Evolutionary conservation across 225 moss, liverwort and hornwort genomes (phyloP).

Genomic region (Straminergon stramineum): DNA sequence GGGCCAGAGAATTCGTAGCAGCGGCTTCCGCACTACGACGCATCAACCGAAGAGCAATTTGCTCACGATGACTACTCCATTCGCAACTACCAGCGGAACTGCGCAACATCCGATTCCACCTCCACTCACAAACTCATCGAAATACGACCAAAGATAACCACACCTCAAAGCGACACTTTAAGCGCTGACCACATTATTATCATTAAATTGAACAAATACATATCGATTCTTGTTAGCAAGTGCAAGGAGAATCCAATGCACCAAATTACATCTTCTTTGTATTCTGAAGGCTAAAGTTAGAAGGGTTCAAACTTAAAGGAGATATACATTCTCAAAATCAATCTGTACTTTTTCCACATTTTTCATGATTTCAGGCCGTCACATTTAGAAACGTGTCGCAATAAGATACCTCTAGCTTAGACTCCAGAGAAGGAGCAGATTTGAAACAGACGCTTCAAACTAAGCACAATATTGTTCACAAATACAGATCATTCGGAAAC

Average conservation of each 20-base stretch:
- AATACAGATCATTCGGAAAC: not conserved
- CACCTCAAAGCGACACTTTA: not conserved
- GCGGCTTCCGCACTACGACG: not conserved
- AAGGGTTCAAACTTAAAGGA: not conserved
- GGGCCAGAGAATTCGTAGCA: not conserved
- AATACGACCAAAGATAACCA: not conserved
- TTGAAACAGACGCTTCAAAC: not conserved
- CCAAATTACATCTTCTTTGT: not conserved
- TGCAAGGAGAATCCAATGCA: not conserved
- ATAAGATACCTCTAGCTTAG: not conserved
- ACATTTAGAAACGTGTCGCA: not conserved
- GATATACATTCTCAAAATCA: not conserved
- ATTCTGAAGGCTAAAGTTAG: not conserved
- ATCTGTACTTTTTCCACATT: not conserved
- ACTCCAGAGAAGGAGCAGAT: not conserved
- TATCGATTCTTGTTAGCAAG: not conserved
- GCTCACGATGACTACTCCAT: conserved; percentile 18
- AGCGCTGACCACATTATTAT: not conserved
- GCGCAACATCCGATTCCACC: conserved; percentile 5
- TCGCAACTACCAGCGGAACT: conserved; percentile 38
- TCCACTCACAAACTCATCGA: not conserved
- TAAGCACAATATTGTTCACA: not conserved
- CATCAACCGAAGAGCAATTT: conserved; percentile 36
- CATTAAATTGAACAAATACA: not conserved
- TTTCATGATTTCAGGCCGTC: not conserved